Evolutionary conservation across 2,329 filamentous ascomycete species (phyloP).

Genomic region (Xylaria sp.): DNA sequence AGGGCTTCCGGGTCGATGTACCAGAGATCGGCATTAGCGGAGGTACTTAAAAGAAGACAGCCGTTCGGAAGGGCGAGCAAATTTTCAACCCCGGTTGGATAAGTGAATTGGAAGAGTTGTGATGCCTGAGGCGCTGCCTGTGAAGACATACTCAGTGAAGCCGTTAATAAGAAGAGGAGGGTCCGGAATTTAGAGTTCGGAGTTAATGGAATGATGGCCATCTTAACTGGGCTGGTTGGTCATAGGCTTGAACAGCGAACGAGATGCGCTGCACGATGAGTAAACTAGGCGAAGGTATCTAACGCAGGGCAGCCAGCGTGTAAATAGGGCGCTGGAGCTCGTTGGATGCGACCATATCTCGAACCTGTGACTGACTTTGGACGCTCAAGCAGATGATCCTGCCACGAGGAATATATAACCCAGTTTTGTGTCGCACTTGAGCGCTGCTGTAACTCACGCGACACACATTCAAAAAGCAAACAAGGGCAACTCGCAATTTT

Average conservation of each 20-base stretch:
- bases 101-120: slow-evolving; percentile 35
- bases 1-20: slow-evolving; percentile 35
- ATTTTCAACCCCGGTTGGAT: slow-evolving; percentile 34
- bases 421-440: slow-evolving; percentile 11
- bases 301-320: neutral
- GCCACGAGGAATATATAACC: slow-evolving; percentile 9
- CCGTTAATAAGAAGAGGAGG: slow-evolving; percentile 15
- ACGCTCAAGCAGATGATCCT: slow-evolving; percentile 9
- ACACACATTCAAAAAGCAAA: neutral
- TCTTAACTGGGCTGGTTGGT: neutral
- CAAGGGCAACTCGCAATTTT: slow-evolving; percentile 1
- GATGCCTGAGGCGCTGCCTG: slow-evolving; percentile 20
- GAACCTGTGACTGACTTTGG: slow-evolving; percentile 16
- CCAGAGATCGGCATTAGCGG: slow-evolving; percentile 31
- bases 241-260: neutral
- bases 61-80: slow-evolving; percentile 36
- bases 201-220: slow-evolving; percentile 15
- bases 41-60: slow-evolving; percentile 37
- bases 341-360: neutral
- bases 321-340: slow-evolving; percentile 21
- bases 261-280: neutral
- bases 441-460: neutral
- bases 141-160: slow-evolving; percentile 11
- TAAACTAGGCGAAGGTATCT: no score
- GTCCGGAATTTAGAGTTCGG: slow-evolving; percentile 14